A percentile compares a stretch with the other conserved stretches of the same genome.
Evolutionary conservation across 225 moss, liverwort and hornwort genomes (phyloP).

Genomic region (Pleurozium schreberi): DNA sequence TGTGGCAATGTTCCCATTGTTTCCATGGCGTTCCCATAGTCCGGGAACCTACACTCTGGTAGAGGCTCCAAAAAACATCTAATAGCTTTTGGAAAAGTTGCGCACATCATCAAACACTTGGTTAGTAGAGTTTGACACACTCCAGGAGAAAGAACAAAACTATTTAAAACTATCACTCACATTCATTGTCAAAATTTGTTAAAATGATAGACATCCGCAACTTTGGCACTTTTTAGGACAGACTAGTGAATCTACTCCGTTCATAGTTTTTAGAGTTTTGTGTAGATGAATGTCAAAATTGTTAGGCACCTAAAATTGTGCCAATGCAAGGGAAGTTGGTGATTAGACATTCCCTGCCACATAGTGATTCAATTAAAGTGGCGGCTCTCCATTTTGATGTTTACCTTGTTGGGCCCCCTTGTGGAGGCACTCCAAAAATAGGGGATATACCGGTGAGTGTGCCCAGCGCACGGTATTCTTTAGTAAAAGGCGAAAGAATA

Average conservation of each 20-base stretch:
- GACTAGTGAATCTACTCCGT: neutral
- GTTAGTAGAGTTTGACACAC: neutral
- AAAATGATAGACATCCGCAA: neutral
- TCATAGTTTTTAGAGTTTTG: neutral
- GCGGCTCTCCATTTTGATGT: neutral
- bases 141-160: no score
- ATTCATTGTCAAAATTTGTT: neutral
- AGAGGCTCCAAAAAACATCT: no score
- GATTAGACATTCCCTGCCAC: neutral
- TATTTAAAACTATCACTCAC: no score
- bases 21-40: no score
- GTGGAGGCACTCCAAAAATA: neutral
- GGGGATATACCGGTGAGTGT: neutral
- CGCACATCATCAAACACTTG: no score
- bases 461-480: conserved; percentile 22
- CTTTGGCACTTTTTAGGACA: neutral
- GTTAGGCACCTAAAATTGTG: no score
- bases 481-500: conserved; percentile 39
- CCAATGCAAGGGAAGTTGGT: neutral
- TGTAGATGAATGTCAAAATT: neutral
- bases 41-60: no score
- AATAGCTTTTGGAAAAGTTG: no score
- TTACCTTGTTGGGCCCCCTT: neutral
- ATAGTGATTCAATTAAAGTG: fast-evolving
- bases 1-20: no score